phyloP scores from a whole-genome alignment of 2,329 filamentous ascomycete species.

The Fonsecaea pedrosoi region DNA sequence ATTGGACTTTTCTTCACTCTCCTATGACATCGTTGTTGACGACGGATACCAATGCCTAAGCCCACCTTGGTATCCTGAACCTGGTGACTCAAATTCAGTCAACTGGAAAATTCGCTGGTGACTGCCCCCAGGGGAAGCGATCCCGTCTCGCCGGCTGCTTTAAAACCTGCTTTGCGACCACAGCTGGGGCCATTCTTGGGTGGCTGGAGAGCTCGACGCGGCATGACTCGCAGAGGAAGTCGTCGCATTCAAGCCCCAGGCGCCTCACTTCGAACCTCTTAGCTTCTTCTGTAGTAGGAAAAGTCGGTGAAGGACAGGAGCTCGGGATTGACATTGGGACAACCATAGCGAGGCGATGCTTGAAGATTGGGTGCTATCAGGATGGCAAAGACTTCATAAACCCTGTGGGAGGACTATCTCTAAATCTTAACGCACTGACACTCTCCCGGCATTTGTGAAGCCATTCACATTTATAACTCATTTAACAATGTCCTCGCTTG shows the following conservation, averaged over 20 bases:
- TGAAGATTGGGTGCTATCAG: neutral
- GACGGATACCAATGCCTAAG: neutral
- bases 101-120: neutral
- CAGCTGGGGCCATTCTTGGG: neutral
- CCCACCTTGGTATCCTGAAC: neutral
- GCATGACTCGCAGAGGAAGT: constrained; percentile 9
- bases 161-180: neutral
- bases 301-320: neutral
- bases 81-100: neutral
- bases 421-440: neutral
- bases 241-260: neutral
- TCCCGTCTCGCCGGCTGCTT: neutral
- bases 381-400: neutral
- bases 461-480: neutral
- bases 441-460: neutral
- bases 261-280: constrained; percentile 19
- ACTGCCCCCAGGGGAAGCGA: neutral
- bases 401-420: neutral
- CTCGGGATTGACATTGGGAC: neutral
- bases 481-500: neutral
- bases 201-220: neutral
- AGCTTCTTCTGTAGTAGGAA: neutral
- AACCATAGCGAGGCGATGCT: neutral
- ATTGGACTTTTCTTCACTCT: neutral
- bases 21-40: neutral